Evolutionary conservation across 371 early-diverging fungal species (phyloP).

Genomic region (Dichotomocladium elegans): DNA sequence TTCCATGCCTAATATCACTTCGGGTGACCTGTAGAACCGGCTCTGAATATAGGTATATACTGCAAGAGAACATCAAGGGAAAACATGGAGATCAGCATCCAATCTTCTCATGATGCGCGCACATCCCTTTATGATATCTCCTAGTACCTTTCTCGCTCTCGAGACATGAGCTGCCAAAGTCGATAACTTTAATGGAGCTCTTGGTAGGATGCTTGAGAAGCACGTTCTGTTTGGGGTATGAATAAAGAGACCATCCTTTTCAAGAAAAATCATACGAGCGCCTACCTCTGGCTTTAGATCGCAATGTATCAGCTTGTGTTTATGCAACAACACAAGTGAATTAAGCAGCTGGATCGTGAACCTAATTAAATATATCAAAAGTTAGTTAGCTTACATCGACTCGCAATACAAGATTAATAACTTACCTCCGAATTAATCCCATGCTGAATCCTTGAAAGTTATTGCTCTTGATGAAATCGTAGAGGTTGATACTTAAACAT

Average conservation of each 20-base stretch:
- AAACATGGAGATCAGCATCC: too few species aligned
- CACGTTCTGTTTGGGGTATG: conserved; percentile 50
- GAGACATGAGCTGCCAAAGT: conserved; percentile 95
- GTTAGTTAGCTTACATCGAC: not conserved
- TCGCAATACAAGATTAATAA: not conserved
- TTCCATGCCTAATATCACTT: conserved; percentile 88
- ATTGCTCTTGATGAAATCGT: conserved; percentile 93
- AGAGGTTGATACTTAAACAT: conserved; percentile 92
- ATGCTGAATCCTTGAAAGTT: conserved; percentile 88
- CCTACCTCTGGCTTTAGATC: conserved; percentile 96
- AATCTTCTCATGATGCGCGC: not conserved
- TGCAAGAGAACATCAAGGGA: conserved; percentile 11
- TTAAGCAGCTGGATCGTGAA: conserved; percentile 85
- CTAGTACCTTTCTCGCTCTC: conserved; percentile 66
- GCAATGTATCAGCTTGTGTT: conserved; percentile 86
- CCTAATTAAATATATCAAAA: conserved; percentile 15
- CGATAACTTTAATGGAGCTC: conserved; percentile 94
- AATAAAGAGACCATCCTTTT: not conserved
- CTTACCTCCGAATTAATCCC: conserved; percentile 66
- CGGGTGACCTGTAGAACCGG: conserved; percentile 97
- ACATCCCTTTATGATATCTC: conserved; percentile 25
- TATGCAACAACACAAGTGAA: conserved; percentile 66
- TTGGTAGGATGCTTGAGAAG: conserved; percentile 69
- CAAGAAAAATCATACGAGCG: not conserved
- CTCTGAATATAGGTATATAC: conserved; percentile 98